phyloP scores from a whole-genome alignment of 148 eudicot genomes.

The Suaeda aralocaspica region DNA sequence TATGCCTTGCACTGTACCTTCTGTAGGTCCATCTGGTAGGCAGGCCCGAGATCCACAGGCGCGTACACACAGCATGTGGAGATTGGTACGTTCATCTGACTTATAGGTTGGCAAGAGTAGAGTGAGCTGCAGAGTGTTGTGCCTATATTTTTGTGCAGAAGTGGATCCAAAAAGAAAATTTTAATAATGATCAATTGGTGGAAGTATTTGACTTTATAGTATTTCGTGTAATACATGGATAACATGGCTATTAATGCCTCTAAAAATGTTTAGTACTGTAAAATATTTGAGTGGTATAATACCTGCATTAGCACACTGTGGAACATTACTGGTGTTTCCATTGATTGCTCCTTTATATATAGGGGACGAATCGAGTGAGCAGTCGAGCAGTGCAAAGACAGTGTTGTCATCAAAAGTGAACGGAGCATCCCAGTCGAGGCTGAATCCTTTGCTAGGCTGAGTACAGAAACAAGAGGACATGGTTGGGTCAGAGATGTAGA shows the following conservation, averaged over 20 bases:
- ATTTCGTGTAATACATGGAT: neutral
- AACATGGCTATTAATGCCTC: neutral
- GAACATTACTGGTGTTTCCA: slow-evolving; percentile 34
- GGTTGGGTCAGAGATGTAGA: slow-evolving; percentile 67
- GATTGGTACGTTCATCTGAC: slow-evolving; percentile 52
- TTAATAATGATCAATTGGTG: neutral
- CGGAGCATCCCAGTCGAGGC: slow-evolving; percentile 87
- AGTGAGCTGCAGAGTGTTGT: slow-evolving; percentile 55
- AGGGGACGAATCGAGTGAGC: slow-evolving; percentile 49
- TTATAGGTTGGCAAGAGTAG: slow-evolving; percentile 66
- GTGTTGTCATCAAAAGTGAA: slow-evolving; percentile 58
- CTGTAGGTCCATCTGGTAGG: slow-evolving; percentile 70
- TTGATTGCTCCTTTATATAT: slow-evolving; percentile 38
- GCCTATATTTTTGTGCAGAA: slow-evolving; percentile 24
- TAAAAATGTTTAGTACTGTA: neutral
- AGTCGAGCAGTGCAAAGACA: slow-evolving; percentile 70
- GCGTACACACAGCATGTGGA: slow-evolving; percentile 79
- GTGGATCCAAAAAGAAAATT: neutral
- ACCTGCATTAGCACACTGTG: slow-evolving; percentile 57
- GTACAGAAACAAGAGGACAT: slow-evolving; percentile 78
- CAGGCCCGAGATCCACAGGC: slow-evolving; percentile 85
- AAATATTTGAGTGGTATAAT: neutral
- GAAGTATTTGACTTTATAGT: neutral
- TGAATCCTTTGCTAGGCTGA: slow-evolving; percentile 68
- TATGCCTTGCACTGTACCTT: slow-evolving; percentile 70